Evolutionary conservation across 208 protist species (phyloP), one percentile per base, ranked within the genome.

Genomic region (Wallacemonas sp.): DNA sequence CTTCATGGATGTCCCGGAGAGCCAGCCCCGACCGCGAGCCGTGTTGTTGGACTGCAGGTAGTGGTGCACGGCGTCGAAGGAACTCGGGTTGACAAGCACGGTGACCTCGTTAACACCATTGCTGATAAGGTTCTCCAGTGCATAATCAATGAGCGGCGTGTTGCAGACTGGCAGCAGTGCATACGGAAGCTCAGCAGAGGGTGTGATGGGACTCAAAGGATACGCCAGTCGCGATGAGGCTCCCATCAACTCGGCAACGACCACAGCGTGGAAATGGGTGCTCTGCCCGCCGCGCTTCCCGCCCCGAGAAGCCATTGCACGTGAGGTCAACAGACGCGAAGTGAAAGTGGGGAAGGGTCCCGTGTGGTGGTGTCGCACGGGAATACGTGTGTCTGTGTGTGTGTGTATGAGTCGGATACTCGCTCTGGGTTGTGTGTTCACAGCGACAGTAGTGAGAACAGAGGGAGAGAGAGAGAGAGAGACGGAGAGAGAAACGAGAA

Each of bases 141-240:
- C 69, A 69, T 95, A 95, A 66, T 95, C 85, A 65, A 95, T 92
- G 26, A 95, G 39, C 0, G 87, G 84, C 21, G 87, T 93, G 67
- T 95, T 92, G 76, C 87, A 92, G 8, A 95, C 64, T 2, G 84
- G 86, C 53, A 95, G 71, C n/a, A 95, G 71, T 32, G 90, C 85
- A 26, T 83, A 88, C 8, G 90, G 90, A 3, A 91, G 57, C 9
- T 67, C 44, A 17, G 67, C 33, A 5, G 79, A 81, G 15, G 85
- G 88, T 24, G 78, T 63, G n/a, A 93, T 60, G 61, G 86, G 89
- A 29, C 63, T 83, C 6, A 94, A 75, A 8, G 81, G 83, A 29
- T 80, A 70, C 15, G 50, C 50, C 15, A 57, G 50, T 26, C 50
- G 50, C 15, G 50, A 57, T 5, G 50, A 57, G 12, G 29, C 50